A percentile compares a stretch with the other conserved stretches of the same genome.
These are phyloP conservation scores for Lentinula guzmanii DNA, from an alignment of 768 basidiomycete genomes.

Conservation along the genomic window DNA sequence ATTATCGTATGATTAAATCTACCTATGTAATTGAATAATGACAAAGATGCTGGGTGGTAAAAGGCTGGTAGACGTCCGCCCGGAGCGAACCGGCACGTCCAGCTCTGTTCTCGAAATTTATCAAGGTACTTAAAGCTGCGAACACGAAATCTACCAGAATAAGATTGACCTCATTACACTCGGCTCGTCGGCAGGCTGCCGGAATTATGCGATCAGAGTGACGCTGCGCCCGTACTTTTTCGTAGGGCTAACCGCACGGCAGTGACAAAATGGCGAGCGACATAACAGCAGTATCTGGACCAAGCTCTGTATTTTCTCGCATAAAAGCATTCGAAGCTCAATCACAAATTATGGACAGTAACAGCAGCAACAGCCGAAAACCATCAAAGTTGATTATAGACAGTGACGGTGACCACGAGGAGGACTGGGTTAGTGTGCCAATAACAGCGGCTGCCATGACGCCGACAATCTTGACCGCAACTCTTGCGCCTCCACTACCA, in stretches of 20 bases:
- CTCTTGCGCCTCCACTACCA: constrained; percentile 53
- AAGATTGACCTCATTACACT: too few species aligned
- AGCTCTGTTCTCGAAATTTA: too few species aligned
- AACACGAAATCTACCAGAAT: too few species aligned
- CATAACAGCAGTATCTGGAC: background rate
- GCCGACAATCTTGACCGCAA: background rate
- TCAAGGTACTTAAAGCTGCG: too few species aligned
- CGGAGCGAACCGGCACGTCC: too few species aligned
- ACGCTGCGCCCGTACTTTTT: background rate
- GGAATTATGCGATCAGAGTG: background rate
- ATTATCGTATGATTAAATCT: too few species aligned
- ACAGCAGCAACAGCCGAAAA: background rate
- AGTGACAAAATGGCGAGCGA: background rate
- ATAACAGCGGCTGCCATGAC: background rate
- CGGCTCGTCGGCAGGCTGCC: too few species aligned
- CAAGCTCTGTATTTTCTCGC: background rate
- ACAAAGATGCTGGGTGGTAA: too few species aligned
- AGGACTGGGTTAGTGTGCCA: constrained; percentile 1
- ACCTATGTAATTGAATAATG: too few species aligned
- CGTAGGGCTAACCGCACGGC: background rate
- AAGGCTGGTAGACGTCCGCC: too few species aligned
- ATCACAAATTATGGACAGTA: background rate
- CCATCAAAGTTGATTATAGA: background rate
- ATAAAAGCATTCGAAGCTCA: background rate
- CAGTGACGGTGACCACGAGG: background rate